phyloP scores from a whole-genome alignment of 345 rosid species.

The Draba incana region DNA sequence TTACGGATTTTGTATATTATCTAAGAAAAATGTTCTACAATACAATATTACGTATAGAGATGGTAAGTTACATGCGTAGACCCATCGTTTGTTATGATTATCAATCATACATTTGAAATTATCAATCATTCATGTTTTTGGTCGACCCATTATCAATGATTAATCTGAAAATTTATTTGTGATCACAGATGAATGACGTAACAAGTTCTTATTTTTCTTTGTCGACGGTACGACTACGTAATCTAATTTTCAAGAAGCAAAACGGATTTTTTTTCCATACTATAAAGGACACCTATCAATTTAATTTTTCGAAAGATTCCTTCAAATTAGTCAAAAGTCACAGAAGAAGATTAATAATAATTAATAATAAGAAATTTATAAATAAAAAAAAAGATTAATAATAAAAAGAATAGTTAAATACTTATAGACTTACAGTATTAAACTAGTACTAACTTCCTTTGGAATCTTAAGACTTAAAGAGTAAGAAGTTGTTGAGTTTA shows the following conservation, averaged over 20 bases:
- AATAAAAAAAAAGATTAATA: slow-evolving; percentile 1
- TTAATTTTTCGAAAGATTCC: slow-evolving; percentile 9
- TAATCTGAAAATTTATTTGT: background rate
- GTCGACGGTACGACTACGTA: background rate
- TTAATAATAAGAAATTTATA: slow-evolving; percentile 19
- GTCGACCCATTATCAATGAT: background rate
- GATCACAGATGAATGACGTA: background rate
- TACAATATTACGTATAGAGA: background rate
- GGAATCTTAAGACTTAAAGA: slow-evolving; percentile 22
- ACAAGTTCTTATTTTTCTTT: background rate
- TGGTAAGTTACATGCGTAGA: background rate
- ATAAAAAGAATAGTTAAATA: slow-evolving; percentile 12
- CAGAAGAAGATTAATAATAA: slow-evolving; percentile 10
- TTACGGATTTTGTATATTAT: too few species aligned
- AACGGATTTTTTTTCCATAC: background rate
- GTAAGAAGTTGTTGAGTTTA: slow-evolving; percentile 26
- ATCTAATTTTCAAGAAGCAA: background rate
- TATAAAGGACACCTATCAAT: background rate
- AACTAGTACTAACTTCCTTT: background rate
- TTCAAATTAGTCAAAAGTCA: slow-evolving; percentile 28
- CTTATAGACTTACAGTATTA: too few species aligned
- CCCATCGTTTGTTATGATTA: background rate
- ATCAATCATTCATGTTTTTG: background rate
- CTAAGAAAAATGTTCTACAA: background rate
- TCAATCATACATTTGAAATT: too few species aligned